Evolutionary conservation across 805 yeast genomes (phyloP), one percentile per base, ranked within the genome.

Genomic region (Huiozyma naganishii): DNA sequence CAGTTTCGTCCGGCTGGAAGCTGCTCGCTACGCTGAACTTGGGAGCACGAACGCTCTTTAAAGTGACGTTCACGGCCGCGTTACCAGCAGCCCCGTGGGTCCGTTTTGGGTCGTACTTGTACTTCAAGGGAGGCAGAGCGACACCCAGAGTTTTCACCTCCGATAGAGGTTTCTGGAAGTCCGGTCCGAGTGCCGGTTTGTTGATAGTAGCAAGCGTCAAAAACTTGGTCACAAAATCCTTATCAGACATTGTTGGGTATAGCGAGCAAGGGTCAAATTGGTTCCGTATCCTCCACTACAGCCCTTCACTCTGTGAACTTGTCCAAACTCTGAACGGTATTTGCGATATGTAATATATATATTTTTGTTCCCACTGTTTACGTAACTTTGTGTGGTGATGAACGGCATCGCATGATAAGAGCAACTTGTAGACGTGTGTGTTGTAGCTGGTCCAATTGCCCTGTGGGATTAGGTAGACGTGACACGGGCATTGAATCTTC

Each of bases 21-120:
- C 57, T 48, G 23, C 59, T 48, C 11, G 56, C 50, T 11, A 66
- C 49, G 34, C 65, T 58, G 60, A 84, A 82, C 55, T 79, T 83
- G 6, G 95, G 95, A 5, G 81, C 75, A 52, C 79, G 77, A 43
- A 86, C 73, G 29, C 89, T 81, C 60, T 80, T 81, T 57, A 85
- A 69, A 5, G 60, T 53, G 11, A 73, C 62, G 10, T 48, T 46
- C 13, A 52, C 41, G 34, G 40, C 29, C 6, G 32, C 7, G 11
- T 27, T 27, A 6, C 40, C 29, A n/a, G 27, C 27, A 17, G 35
- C 27, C 2, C 27, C 37, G 9, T 42, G 45, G 30, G 47, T 53
- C 39, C 52, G 52, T 9, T 45, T 48, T 27, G 57, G 58, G 29
- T 57, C 55, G 45, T 65, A 51, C 66, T 72, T 51, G 62, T 69